Evolutionary conservation across 2,329 filamentous ascomycete genomes (phyloP).

Genomic region (Talaromyces sp.): DNA sequence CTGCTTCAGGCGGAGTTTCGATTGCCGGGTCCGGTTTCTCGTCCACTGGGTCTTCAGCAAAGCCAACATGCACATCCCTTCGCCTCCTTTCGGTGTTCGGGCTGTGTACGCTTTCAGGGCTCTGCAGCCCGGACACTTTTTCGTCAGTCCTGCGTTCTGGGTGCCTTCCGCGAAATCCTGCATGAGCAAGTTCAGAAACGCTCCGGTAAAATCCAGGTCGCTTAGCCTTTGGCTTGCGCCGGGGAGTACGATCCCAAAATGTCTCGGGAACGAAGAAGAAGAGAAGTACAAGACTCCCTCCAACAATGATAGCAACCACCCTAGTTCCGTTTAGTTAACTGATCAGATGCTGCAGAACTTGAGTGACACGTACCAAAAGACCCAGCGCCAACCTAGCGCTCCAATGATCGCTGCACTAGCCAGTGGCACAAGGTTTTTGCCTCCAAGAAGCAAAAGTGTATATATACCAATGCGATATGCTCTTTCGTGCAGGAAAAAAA

Average conservation of each 20-base stretch:
- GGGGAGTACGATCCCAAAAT: slow-evolving; percentile 85
- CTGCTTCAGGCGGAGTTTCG: neutral
- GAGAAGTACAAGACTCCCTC: slow-evolving; percentile 65
- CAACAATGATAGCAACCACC: slow-evolving; percentile 79
- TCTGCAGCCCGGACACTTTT: slow-evolving; percentile 19
- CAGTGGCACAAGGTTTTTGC: slow-evolving; percentile 85
- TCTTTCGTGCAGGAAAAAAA: slow-evolving; percentile 91
- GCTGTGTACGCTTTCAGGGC: slow-evolving; percentile 10
- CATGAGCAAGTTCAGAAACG: slow-evolving; percentile 37
- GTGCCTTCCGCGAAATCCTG: slow-evolving; percentile 35
- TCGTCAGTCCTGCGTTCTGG: slow-evolving; percentile 21
- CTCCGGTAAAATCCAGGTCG: slow-evolving; percentile 35
- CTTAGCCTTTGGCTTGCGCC: slow-evolving; percentile 44
- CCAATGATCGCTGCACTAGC: slow-evolving; percentile 83
- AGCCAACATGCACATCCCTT: slow-evolving; percentile 56
- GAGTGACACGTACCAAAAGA: slow-evolving; percentile 64
- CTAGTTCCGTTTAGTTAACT: slow-evolving; percentile 43
- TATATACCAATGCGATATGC: slow-evolving; percentile 93
- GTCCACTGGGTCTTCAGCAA: slow-evolving; percentile 42
- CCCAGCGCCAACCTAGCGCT: slow-evolving; percentile 79
- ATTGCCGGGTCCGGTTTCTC: slow-evolving; percentile 21
- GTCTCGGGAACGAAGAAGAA: slow-evolving; percentile 94
- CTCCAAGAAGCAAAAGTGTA: slow-evolving; percentile 79
- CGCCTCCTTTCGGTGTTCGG: slow-evolving; percentile 19
- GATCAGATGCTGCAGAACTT: neutral